These are phyloP conservation scores for Hyaloscypha hepaticicola DNA, from an alignment of 495 filamentous ascomycete genomes.

Conservation along the genomic window DNA sequence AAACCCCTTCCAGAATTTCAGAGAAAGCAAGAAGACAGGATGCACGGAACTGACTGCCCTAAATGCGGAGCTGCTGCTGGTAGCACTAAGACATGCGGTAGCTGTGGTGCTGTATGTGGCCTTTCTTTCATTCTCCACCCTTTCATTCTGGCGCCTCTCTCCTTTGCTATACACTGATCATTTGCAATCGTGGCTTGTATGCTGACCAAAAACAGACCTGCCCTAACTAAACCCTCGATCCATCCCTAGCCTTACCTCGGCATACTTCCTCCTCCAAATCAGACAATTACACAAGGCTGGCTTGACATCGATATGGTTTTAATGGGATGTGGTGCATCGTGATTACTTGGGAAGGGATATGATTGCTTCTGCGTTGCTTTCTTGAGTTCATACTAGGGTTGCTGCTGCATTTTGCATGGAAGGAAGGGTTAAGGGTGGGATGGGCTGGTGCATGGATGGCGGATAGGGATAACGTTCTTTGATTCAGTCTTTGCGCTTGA, in stretches of 20 bases:
- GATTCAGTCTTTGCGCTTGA: too few species aligned
- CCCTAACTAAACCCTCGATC: conserved; percentile 15
- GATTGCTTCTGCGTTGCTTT: conserved; percentile 5
- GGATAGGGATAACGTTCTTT: conserved; percentile 1
- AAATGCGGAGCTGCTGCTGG: conserved; percentile 29
- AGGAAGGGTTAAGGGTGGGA: background rate
- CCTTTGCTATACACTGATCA: background rate
- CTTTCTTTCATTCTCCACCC: background rate
- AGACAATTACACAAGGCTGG: background rate
- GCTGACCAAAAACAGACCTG: conserved; percentile 10
- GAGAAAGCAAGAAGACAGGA: background rate
- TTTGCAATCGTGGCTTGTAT: too few species aligned
- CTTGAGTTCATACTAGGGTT: conserved; percentile 7
- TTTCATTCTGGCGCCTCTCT: background rate
- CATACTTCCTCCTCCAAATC: background rate
- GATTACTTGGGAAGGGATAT: background rate
- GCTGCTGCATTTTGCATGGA: background rate
- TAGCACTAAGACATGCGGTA: conserved; percentile 26
- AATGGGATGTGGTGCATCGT: background rate
- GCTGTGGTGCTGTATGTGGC: conserved; percentile 32
- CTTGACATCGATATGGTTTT: too few species aligned
- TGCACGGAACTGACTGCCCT: conserved; percentile 31
- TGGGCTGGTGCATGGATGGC: background rate
- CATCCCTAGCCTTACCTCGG: background rate
- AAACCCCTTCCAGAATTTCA: background rate